These are phyloP conservation scores for Sambucus nigra DNA, from an alignment of 129 eudicot species.

Conservation along the genomic window DNA sequence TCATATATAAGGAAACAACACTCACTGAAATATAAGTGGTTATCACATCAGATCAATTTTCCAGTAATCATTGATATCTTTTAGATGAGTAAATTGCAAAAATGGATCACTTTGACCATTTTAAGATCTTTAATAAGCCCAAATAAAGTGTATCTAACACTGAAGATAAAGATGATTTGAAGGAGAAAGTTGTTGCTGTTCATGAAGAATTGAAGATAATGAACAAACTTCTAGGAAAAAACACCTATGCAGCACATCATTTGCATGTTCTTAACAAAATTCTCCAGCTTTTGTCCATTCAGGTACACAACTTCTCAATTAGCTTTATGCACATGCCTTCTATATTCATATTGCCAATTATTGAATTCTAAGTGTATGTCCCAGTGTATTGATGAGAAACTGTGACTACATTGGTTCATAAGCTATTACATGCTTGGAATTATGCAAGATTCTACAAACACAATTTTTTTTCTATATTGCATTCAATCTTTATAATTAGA, in stretches of 20 bases:
- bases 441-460: too few relatives aligned
- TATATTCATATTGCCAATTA: background rate
- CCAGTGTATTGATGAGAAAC: background rate
- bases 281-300: slow-evolving; percentile 62
- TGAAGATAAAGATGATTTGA: slow-evolving; percentile 25
- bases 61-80: background rate
- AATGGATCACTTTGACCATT: slow-evolving; percentile 34
- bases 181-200: slow-evolving; percentile 52
- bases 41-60: too few relatives aligned
- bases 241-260: slow-evolving; percentile 66
- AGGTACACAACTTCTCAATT: slow-evolving; percentile 33
- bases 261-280: slow-evolving; percentile 58
- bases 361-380: background rate
- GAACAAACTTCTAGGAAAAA: slow-evolving; percentile 53
- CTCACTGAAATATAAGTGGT: too few relatives aligned
- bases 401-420: background rate
- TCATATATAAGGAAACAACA: too few relatives aligned
- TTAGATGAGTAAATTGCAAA: background rate
- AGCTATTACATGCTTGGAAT: background rate
- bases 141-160: too few relatives aligned
- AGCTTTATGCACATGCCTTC: background rate
- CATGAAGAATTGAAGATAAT: slow-evolving; percentile 59
- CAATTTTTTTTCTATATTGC: too few relatives aligned
- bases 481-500: too few relatives aligned
- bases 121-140: slow-evolving; percentile 9